Conservation (phyloP, 352 stramenopile species). For the Phytophthora parvispora region DNA sequence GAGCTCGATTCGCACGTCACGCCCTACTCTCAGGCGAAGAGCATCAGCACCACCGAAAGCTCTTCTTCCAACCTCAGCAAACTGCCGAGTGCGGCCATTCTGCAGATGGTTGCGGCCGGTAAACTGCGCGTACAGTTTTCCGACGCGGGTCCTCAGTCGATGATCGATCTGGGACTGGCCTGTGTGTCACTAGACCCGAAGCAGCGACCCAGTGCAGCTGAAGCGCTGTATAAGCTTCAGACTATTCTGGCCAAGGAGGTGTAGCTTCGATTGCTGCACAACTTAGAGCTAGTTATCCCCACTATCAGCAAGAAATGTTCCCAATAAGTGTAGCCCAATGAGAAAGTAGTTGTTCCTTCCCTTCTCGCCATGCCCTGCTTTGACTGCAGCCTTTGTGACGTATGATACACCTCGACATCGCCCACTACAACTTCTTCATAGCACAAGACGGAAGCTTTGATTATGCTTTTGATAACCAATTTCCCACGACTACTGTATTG, state of each 20-base stretch:
- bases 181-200: conserved; percentile 49
- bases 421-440: too few relatives aligned
- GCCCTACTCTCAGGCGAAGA: conserved; percentile 38
- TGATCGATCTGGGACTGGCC: conserved; percentile 33
- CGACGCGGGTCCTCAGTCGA: conserved; percentile 23
- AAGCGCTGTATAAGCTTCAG: conserved; percentile 56
- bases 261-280: background rate
- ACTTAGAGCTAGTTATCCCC: too few relatives aligned
- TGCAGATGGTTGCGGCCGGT: conserved; percentile 58
- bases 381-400: background rate
- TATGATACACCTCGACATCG: too few relatives aligned
- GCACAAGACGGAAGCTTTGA: too few relatives aligned
- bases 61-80: conserved; percentile 19
- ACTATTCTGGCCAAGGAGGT: conserved; percentile 31
- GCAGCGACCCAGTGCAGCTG: conserved; percentile 44
- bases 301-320: too few relatives aligned
- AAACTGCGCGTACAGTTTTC: conserved; percentile 50
- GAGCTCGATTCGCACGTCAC: conserved; percentile 45
- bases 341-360: too few relatives aligned
- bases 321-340: too few relatives aligned
- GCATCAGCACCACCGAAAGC: conserved; percentile 15
- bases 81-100: conserved; percentile 46
- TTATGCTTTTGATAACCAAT: too few relatives aligned
- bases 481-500: too few relatives aligned
- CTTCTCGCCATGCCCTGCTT: background rate